Evolutionary conservation across 2,329 filamentous ascomycete species (phyloP).

Genomic region (Lachnellula subtilissima): DNA sequence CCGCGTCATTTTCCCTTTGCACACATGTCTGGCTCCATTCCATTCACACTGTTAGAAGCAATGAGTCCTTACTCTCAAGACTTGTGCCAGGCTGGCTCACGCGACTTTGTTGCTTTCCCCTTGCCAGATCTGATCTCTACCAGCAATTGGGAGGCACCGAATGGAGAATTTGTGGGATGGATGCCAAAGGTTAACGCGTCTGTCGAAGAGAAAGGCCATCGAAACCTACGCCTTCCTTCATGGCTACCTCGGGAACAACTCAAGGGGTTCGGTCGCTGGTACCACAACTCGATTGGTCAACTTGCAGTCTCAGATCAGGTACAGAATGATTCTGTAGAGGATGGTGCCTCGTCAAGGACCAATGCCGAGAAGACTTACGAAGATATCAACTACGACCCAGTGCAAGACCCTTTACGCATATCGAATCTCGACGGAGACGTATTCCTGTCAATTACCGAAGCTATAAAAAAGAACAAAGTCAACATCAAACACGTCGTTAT

Average conservation of each 20-base stretch:
- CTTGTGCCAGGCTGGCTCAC: too few species aligned
- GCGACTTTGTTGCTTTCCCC: too few species aligned
- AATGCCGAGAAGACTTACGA: not conserved
- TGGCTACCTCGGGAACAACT: constrained; percentile 32
- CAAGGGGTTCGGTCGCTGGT: constrained; percentile 32
- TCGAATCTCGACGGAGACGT: constrained; percentile 33
- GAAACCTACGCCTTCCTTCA: constrained; percentile 17
- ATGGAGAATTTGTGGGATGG: too few species aligned
- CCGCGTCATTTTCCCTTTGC: too few species aligned
- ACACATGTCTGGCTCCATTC: too few species aligned
- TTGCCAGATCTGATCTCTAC: too few species aligned
- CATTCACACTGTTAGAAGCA: too few species aligned
- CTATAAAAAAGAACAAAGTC: constrained; percentile 29
- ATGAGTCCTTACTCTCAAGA: too few species aligned
- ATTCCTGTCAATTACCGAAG: constrained; percentile 28
- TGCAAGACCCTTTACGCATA: constrained; percentile 34
- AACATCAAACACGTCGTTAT: constrained; percentile 36
- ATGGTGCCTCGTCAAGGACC: too few species aligned
- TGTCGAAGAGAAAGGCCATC: not conserved
- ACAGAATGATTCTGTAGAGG: not conserved
- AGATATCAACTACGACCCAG: constrained; percentile 30
- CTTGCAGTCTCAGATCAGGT: not conserved
- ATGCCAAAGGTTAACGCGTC: too few species aligned
- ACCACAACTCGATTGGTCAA: constrained; percentile 5
- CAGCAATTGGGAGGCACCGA: too few species aligned